Conservation (phyloP, 129 eudicot genomes). For the Escallonia rubra region DNA sequence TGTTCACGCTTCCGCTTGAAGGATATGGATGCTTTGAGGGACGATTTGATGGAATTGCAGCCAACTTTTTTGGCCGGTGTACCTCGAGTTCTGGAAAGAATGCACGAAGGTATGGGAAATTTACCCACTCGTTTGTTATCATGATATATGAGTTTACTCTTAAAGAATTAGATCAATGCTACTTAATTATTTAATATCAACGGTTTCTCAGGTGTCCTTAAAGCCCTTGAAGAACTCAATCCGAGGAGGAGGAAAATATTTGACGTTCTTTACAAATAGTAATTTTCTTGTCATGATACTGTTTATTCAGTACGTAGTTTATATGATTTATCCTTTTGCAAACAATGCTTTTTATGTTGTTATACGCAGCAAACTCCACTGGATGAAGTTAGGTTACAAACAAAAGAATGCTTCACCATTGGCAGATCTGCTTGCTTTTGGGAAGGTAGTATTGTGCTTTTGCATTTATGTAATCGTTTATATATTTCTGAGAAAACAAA, state of each 20-base stretch:
- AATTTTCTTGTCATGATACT: not conserved
- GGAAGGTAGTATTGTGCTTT: conserved; percentile 49
- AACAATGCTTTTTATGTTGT: not conserved
- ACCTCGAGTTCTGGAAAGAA: conserved; percentile 87
- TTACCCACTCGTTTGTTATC: not conserved
- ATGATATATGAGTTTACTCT: not conserved
- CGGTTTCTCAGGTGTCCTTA: conserved; percentile 59
- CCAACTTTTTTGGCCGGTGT: conserved; percentile 98
- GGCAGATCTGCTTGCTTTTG: conserved; percentile 87
- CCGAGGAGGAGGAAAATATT: conserved; percentile 85
- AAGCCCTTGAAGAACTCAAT: conserved; percentile 76
- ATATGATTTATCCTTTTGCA: too few relatives aligned
- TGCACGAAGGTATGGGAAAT: conserved; percentile 68
- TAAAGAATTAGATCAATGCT: not conserved
- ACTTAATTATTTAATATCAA: not conserved
- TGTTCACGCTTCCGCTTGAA: conserved; percentile 16
- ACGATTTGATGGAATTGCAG: conserved; percentile 83
- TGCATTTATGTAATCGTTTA: too few relatives aligned
- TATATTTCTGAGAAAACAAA: too few relatives aligned
- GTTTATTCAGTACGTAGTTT: too few relatives aligned
- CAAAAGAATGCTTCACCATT: conserved; percentile 81
- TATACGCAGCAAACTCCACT: conserved; percentile 68
- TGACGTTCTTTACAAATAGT: conserved; percentile 74
- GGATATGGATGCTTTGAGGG: conserved; percentile 70
- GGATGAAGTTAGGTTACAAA: conserved; percentile 87